These are phyloP conservation scores for Paecilomyces formosus DNA, from an alignment of 2,329 filamentous ascomycete species.

Conservation along the genomic window DNA sequence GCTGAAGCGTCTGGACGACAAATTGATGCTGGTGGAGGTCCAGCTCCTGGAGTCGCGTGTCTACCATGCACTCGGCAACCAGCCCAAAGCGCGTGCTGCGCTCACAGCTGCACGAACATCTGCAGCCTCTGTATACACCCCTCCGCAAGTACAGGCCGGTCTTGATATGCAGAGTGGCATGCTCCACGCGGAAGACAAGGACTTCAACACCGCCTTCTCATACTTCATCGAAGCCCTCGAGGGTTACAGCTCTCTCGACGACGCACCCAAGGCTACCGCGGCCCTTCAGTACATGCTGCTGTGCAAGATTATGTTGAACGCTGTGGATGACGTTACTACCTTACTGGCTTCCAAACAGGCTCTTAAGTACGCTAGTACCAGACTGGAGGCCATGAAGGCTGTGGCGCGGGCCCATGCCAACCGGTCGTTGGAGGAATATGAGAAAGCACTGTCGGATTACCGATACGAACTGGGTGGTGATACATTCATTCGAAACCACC, in stretches of 20 bases:
- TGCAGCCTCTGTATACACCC: slow-evolving; percentile 94
- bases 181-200: slow-evolving; percentile 95
- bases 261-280: slow-evolving; percentile 81
- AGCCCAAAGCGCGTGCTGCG: slow-evolving; percentile 89
- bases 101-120: slow-evolving; percentile 90
- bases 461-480: slow-evolving; percentile 91
- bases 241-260: slow-evolving; percentile 90
- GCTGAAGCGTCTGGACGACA: slow-evolving; percentile 96
- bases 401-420: slow-evolving; percentile 93
- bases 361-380: slow-evolving; percentile 89
- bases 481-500: slow-evolving; percentile 92
- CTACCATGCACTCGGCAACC: slow-evolving; percentile 95
- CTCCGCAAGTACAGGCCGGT: slow-evolving; percentile 87
- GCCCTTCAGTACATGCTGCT: slow-evolving; percentile 98
- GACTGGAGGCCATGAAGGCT: slow-evolving; percentile 98
- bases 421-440: slow-evolving; percentile 93
- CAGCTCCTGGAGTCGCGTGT: slow-evolving; percentile 94
- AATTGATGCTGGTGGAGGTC: slow-evolving; percentile 94
- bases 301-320: slow-evolving; percentile 99
- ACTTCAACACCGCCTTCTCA: slow-evolving; percentile 97
- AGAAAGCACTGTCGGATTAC: slow-evolving; percentile 82
- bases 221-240: slow-evolving; percentile 99
- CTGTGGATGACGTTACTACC: slow-evolving; percentile 90
- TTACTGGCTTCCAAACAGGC: slow-evolving; percentile 95
- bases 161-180: slow-evolving; percentile 99